phyloP scores from a whole-genome alignment of 176 grass and related monocot species.

The Sorghum bicolor region DNA sequence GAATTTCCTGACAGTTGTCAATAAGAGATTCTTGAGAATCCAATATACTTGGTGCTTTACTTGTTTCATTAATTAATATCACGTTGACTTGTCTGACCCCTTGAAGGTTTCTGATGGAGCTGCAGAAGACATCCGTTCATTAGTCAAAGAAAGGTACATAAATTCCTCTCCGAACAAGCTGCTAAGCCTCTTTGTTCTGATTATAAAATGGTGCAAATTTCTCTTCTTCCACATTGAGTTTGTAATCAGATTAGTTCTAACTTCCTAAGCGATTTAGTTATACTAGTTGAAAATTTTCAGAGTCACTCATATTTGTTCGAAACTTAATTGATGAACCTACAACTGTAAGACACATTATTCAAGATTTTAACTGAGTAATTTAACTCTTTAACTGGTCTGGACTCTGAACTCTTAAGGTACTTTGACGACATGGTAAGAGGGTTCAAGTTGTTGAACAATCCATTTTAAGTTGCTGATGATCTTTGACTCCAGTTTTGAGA shows the following conservation, averaged over 20 bases:
- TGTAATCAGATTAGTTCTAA: neutral
- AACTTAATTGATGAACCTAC: slow-evolving; percentile 11
- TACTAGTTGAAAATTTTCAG: slow-evolving; percentile 1
- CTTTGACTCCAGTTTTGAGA: neutral
- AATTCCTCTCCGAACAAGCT: slow-evolving; percentile 20
- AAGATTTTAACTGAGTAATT: neutral
- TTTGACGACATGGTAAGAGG: slow-evolving; percentile 2
- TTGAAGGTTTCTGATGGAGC: slow-evolving; percentile 83
- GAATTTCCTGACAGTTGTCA: neutral
- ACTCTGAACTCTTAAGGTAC: slow-evolving; percentile 19
- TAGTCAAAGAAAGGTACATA: slow-evolving; percentile 84
- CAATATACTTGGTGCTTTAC: slow-evolving; percentile 13
- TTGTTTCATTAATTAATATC: slow-evolving; percentile 15
- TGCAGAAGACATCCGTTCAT: slow-evolving; percentile 72
- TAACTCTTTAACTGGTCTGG: neutral
- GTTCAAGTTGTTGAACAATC: slow-evolving; percentile 18
- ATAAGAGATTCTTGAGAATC: neutral
- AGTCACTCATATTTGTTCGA: neutral
- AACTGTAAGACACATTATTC: neutral
- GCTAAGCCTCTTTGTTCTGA: neutral
- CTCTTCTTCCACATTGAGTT: slow-evolving; percentile 17
- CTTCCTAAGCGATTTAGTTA: slow-evolving; percentile 14
- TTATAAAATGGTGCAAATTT: slow-evolving; percentile 8
- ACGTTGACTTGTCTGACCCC: slow-evolving; percentile 22
- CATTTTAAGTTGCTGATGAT: slow-evolving; percentile 2